Percentiles rank a stretch among this genome's conserved stretches.
Conservation (phyloP, 202 grass and related monocot species). For the Schoenoplectus tabernaemontani region DNA sequence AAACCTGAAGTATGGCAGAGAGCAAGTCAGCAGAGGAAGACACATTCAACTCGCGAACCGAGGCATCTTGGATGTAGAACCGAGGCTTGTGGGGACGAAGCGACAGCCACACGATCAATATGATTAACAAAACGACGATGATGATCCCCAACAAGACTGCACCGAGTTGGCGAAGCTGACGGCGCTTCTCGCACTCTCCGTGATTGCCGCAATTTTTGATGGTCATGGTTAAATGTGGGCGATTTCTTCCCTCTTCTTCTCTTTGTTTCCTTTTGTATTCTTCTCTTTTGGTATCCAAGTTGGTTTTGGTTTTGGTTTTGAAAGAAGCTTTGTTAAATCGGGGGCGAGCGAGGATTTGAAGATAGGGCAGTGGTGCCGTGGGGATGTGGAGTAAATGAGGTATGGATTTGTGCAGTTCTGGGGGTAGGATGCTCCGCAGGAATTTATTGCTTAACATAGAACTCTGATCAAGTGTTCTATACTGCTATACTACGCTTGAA, state of each 20-base stretch:
- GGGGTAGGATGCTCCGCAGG: constrained; percentile 14
- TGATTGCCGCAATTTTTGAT: constrained; percentile 44
- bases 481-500: no score
- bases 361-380: not conserved
- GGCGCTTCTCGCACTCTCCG: constrained; percentile 39
- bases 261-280: not conserved
- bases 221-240: constrained; percentile 22
- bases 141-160: not conserved
- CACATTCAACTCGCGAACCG: constrained; percentile 65
- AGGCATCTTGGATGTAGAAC: constrained; percentile 73
- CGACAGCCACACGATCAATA: constrained; percentile 58
- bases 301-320: constrained; percentile 4
- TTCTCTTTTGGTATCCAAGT: constrained; percentile 13
- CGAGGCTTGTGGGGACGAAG: constrained; percentile 68
- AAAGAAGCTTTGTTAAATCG: not conserved
- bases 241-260: not conserved
- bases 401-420: not conserved
- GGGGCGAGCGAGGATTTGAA: constrained; percentile 4
- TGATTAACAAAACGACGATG: constrained; percentile 30
- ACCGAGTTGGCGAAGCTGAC: not conserved
- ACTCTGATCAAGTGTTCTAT: not conserved
- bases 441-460: not conserved
- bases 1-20: constrained; percentile 37
- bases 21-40: constrained; percentile 42
- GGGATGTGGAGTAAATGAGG: constrained; percentile 22